Evolutionary conservation across 352 stramenopile genomes (phyloP).

Genomic region (Saprolegnia diclina): DNA sequence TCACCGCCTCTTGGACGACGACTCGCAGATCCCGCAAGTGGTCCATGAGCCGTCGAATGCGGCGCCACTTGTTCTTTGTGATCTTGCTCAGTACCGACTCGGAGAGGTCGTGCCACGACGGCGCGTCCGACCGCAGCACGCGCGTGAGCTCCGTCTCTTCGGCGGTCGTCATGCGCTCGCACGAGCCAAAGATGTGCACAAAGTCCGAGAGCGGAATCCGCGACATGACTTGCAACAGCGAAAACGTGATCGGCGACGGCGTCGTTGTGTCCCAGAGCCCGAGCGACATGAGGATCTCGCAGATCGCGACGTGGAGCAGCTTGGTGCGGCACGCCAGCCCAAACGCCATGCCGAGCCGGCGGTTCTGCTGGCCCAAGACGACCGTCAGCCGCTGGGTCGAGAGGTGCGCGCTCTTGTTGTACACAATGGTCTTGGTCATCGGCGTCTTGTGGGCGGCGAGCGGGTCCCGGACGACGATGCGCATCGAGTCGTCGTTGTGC

Average conservation of each 20-base stretch:
- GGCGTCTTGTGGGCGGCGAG: neutral
- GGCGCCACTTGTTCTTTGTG: slow-evolving; percentile 21
- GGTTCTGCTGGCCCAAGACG: slow-evolving; percentile 52
- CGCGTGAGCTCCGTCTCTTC: slow-evolving; percentile 50
- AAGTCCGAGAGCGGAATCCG: slow-evolving; percentile 60
- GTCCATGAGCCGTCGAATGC: slow-evolving; percentile 60
- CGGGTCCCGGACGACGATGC: neutral
- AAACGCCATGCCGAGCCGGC: slow-evolving; percentile 66
- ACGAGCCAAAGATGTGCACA: slow-evolving; percentile 62
- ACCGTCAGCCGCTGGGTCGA: neutral
- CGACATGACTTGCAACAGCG: slow-evolving; percentile 64
- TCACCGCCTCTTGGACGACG: slow-evolving; percentile 30
- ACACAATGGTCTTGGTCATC: neutral
- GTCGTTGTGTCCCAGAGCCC: neutral
- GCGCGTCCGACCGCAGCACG: neutral
- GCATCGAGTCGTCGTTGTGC: neutral
- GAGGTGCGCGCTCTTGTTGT: neutral
- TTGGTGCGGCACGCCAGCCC: slow-evolving; percentile 64
- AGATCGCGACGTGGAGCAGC: slow-evolving; percentile 60
- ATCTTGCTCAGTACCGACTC: neutral
- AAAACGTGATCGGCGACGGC: slow-evolving; percentile 34
- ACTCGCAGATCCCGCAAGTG: slow-evolving; percentile 66
- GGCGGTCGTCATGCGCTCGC: slow-evolving; percentile 49
- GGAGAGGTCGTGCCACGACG: neutral
- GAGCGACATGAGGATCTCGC: slow-evolving; percentile 39